Base-by-base conservation (phyloP, 2,329 filamentous ascomycete genomes). In the Xylariaceae sp. region DNA sequence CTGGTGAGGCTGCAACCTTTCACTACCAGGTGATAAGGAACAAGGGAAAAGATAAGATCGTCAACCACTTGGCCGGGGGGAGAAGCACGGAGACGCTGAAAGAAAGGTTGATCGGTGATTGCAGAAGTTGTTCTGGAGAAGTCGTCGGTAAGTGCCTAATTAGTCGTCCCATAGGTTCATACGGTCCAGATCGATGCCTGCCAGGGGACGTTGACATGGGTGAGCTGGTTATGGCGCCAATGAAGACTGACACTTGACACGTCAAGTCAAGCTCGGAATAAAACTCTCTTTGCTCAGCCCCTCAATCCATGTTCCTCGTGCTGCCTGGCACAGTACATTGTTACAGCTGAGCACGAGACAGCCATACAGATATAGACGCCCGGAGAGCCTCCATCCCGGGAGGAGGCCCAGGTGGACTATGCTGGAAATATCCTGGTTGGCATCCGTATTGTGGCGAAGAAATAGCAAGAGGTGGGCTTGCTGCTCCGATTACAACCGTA, bases 241-340 rank as follows among this genome's bases (percentile, higher is more conserved):
- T 64, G 15, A 41, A 55, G 54, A 47, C 49, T 56, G 57, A 58
- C 58, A 64, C 61, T 60, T 55, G 55, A 53, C 57, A 61, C 57
- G 57, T 60, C 59, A 63, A 58, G 57, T 60, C 59, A 63, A 56
- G 60, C 61, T 63, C 61, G 57, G 61, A 60, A 60, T 58, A 56
- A 61, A 65, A 65, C 63, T 65, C 55, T 63, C 48, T 63, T 61
- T 61, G 10, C 53, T 63, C 37, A 41, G 62, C 54, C 58, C 64
- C 56, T 58, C 54, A 59, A 35, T 51, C 57, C 47, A 52, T 56
- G 44, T 57, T 52, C 51, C 53, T 45, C 53, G 49, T 63, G 23
- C 50, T 53, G 57, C 44, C 47, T 41, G 47, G 48, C 59, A 59
- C 61, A 53, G 57, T 61, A 60, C 44, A n/a, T 37, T 37, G 37